These are phyloP conservation scores for Populus hybrid DNA, from an alignment of 441 rosid genomes.

Conservation along the genomic window DNA sequence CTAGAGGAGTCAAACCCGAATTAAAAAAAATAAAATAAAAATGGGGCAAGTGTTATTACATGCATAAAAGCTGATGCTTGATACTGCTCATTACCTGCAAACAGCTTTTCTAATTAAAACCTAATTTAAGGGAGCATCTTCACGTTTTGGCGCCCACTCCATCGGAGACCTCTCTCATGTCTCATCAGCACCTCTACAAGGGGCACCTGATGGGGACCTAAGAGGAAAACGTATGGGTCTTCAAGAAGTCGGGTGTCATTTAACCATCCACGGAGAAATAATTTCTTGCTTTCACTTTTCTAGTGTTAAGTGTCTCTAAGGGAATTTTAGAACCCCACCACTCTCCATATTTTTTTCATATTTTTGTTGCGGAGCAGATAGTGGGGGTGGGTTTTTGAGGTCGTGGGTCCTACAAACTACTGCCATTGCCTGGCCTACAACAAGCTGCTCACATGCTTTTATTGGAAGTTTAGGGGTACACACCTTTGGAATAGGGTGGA, in stretches of 20 bases:
- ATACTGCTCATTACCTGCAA: neutral
- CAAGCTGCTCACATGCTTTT: constrained; percentile 59
- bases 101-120: no score
- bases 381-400: constrained; percentile 17
- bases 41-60: neutral
- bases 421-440: constrained; percentile 48
- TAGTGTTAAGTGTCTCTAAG: constrained; percentile 25
- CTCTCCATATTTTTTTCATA: constrained; percentile 10
- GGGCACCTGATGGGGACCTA: neutral
- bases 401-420: constrained; percentile 35
- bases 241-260: constrained; percentile 14
- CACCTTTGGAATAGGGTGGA: constrained; percentile 36
- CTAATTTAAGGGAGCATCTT: constrained; percentile 5
- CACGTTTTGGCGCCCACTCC: constrained; percentile 26
- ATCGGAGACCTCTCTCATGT: constrained; percentile 6
- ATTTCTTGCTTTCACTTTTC: constrained; percentile 24
- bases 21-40: no score
- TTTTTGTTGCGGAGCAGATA: constrained; percentile 14
- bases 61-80: neutral
- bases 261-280: constrained; percentile 26
- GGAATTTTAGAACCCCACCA: constrained; percentile 35
- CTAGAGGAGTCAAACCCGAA: neutral
- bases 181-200: constrained; percentile 12
- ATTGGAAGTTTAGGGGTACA: constrained; percentile 35
- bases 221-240: constrained; percentile 7